Evolutionary conservation across 139 green algal genomes (phyloP).

Genomic region (Nannochloris sp.): DNA sequence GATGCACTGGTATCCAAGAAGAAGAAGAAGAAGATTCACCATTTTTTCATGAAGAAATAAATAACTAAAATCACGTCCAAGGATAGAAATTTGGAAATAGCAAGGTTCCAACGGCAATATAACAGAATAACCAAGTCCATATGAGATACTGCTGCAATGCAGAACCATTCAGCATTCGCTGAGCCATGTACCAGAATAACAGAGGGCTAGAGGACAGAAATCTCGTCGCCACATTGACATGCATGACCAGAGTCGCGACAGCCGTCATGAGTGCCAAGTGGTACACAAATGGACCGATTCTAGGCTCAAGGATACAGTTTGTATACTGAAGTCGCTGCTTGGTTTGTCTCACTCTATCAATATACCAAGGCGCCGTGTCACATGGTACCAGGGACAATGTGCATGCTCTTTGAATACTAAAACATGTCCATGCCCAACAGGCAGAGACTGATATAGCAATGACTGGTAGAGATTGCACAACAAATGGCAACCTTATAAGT

Average conservation of each 20-base stretch:
- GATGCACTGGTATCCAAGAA: not conserved
- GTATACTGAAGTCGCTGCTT: slow-evolving; percentile 2
- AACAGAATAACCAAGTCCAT: slow-evolving; percentile 54
- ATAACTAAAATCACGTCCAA: slow-evolving; percentile 44
- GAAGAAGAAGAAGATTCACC: not conserved
- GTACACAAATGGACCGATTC: slow-evolving; percentile 49
- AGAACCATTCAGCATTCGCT: not conserved
- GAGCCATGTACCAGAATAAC: slow-evolving; percentile 66
- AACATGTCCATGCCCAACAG: slow-evolving; percentile 14
- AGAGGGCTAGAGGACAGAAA: slow-evolving; percentile 69
- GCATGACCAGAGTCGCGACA: slow-evolving; percentile 57
- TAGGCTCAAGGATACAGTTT: slow-evolving; percentile 5
- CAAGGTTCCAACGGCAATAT: slow-evolving; percentile 40
- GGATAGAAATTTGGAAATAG: slow-evolving; percentile 73
- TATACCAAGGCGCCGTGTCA: not conserved
- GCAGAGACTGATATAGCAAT: slow-evolving; percentile 13
- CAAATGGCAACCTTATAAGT: slow-evolving; percentile 31
- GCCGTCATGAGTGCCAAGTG: slow-evolving; percentile 61
- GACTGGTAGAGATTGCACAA: slow-evolving; percentile 19
- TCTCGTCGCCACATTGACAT: slow-evolving; percentile 70
- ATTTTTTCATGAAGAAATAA: slow-evolving; percentile 5
- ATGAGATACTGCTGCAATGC: slow-evolving; percentile 4
- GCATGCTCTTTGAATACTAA: slow-evolving; percentile 22
- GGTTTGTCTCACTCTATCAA: not conserved
- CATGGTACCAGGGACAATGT: slow-evolving; percentile 4